phyloP scores from a whole-genome alignment of 1,284 basidiomycete species.

The Ceratobasidium sp. region DNA sequence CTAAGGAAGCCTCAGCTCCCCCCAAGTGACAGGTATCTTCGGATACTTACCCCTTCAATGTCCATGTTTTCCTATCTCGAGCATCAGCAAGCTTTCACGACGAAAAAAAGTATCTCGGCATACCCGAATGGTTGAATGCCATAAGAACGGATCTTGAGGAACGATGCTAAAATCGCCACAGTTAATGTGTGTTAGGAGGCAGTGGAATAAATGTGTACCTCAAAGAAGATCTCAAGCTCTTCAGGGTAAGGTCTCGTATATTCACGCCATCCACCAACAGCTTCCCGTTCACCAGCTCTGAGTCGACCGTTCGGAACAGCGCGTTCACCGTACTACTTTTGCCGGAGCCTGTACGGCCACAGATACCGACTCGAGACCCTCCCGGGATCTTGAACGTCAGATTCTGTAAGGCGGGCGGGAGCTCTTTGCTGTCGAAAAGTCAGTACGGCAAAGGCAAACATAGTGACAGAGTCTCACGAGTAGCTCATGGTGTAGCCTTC shows the following conservation, averaged over 20 bases:
- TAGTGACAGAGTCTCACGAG: background rate
- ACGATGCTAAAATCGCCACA: background rate
- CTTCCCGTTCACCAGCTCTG: background rate
- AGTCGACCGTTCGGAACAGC: conserved; percentile 18
- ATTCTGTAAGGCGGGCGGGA: background rate
- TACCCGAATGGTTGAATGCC: conserved; percentile 23
- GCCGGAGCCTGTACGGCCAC: conserved; percentile 18
- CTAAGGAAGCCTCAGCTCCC: background rate
- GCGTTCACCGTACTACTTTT: conserved; percentile 29
- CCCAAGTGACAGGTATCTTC: background rate
- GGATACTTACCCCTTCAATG: conserved; percentile 10
- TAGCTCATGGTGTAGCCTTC: conserved; percentile 19
- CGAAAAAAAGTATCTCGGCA: background rate
- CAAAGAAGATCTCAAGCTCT: background rate
- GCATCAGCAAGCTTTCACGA: background rate
- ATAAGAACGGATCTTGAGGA: conserved; percentile 26
- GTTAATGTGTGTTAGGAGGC: background rate
- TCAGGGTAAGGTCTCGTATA: background rate
- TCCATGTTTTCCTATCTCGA: conserved; percentile 13
- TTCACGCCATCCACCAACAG: background rate
- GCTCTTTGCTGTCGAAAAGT: background rate
- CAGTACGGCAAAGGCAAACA: background rate
- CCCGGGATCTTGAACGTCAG: conserved; percentile 9
- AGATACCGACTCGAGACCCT: background rate
- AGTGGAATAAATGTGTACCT: background rate